Evolutionary conservation across 202 grass and related monocot species (phyloP), one percentile per base, ranked within the genome.

Genomic region (Cymbopogon flexuosus): DNA sequence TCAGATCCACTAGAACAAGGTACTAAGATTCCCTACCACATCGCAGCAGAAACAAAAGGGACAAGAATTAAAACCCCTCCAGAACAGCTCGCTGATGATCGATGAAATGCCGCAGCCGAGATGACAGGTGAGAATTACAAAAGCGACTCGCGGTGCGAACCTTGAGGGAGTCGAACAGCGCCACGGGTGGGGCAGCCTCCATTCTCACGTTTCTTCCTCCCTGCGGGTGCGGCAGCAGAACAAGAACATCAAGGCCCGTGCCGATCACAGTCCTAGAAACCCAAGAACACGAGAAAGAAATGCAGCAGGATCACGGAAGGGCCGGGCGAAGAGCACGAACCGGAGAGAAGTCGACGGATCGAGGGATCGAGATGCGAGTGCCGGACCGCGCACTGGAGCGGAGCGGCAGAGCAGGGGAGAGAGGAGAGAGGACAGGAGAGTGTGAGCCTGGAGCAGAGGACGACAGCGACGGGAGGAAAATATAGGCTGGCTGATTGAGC

Each of bases 101-200:
- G 88, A 89, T 35, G 59, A 79, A 91, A 93, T 81, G 87, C 63
- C 78, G 57, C 49, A 58, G 45, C 61, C 49, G 10, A 5, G 41
- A 52, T 5, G 15, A 19, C 8, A 10, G 52, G 13, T 19, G 34
- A 23, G 2, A 10, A 54, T 4, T 27, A 59, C 29, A 41, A 23
- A 34, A 24, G 39, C 11, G 6, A 65, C 6, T 15, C 33, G 66
- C 18, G 10, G 14, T 54, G 29, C 51, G 64, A 51, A 97, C 90
- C 93, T 97, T 91, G 76, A 97, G 91, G 72, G 87, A 83, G 75
- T 85, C 70, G 79, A 73, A 97, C 19, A 97, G 87, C 56, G 82
- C 88, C 24, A 80, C 62, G 4, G 93, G 85, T 14, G 91, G 77
- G 27, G 27, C 27, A 77, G 75, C 70, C 5, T 84, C 81, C 88